phyloP scores from a whole-genome alignment of 2,329 filamentous ascomycete genomes.

The Cladosporium cucumerinum region DNA sequence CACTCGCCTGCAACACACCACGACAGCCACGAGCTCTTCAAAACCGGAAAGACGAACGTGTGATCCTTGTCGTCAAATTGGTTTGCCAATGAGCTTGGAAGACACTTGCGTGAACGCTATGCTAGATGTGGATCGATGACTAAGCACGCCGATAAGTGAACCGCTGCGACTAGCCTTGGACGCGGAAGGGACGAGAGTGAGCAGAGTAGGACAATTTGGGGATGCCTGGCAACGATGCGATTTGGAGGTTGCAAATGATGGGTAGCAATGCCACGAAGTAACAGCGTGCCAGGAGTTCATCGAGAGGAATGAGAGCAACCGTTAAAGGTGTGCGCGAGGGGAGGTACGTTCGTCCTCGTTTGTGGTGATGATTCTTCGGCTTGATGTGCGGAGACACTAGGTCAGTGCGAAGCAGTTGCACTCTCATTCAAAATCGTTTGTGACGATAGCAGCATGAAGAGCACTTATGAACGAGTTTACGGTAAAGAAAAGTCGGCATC shows the following conservation, averaged over 20 bases:
- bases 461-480: background rate
- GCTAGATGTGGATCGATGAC: too few species aligned
- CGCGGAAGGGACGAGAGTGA: too few species aligned
- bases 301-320: background rate
- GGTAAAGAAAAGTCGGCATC: background rate
- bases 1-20: too few species aligned
- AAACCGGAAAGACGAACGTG: too few species aligned
- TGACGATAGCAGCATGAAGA: background rate
- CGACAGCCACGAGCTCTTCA: too few species aligned
- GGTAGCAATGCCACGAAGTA: background rate
- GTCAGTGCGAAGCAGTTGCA: background rate
- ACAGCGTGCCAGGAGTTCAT: background rate
- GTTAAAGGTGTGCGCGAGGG: too few species aligned
- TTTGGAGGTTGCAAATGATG: background rate
- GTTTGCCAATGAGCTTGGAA: too few species aligned
- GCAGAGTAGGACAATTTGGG: too few species aligned
- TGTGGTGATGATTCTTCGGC: background rate
- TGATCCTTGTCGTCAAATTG: too few species aligned
- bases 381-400: background rate
- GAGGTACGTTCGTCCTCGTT: background rate
- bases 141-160: too few species aligned
- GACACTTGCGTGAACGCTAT: too few species aligned
- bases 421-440: background rate
- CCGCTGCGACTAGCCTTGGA: too few species aligned
- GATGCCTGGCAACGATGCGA: background rate